Percentiles rank a stretch among this genome's conserved stretches.
phyloP scores from a whole-genome alignment of 768 basidiomycete genomes.

The Cystobasidium ongulense region DNA sequence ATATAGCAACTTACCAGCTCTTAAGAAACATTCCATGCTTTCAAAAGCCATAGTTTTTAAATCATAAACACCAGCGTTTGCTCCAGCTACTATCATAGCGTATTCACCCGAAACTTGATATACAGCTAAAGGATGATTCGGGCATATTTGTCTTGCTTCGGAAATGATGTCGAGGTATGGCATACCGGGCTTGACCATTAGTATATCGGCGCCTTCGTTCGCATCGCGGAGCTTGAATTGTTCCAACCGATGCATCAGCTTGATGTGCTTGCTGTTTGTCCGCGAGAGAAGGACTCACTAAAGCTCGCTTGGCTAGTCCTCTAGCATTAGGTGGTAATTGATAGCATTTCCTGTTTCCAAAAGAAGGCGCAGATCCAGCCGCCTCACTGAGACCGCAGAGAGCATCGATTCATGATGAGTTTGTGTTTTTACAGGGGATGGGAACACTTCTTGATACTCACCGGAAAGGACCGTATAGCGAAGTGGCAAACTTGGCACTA shows the following conservation, averaged over 20 bases:
- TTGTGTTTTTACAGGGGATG: not conserved
- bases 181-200: slow-evolving; percentile 96
- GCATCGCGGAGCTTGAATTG: slow-evolving; percentile 85
- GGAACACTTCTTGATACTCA: slow-evolving; percentile 43
- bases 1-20: slow-evolving; percentile 72
- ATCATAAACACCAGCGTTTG: slow-evolving; percentile 84
- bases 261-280: not conserved
- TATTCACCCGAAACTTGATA: slow-evolving; percentile 93
- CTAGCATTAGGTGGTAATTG: slow-evolving; percentile 83
- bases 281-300: slow-evolving; percentile 52
- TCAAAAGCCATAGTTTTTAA: slow-evolving; percentile 90
- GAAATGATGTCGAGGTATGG: slow-evolving; percentile 95
- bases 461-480: slow-evolving; percentile 93
- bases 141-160: slow-evolving; percentile 66
- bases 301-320: slow-evolving; percentile 83
- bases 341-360: slow-evolving; percentile 95
- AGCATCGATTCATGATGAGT: not conserved
- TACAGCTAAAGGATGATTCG: slow-evolving; percentile 84
- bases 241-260: not conserved
- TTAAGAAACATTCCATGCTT: slow-evolving; percentile 76
- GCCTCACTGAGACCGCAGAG: slow-evolving; percentile 61
- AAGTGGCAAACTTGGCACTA: slow-evolving; percentile 93
- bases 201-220: slow-evolving; percentile 86
- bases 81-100: slow-evolving; percentile 93
- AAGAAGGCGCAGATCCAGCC: slow-evolving; percentile 90